Conservation (phyloP, 2,329 filamentous ascomycete genomes). For the Phialophora macrospora region DNA sequence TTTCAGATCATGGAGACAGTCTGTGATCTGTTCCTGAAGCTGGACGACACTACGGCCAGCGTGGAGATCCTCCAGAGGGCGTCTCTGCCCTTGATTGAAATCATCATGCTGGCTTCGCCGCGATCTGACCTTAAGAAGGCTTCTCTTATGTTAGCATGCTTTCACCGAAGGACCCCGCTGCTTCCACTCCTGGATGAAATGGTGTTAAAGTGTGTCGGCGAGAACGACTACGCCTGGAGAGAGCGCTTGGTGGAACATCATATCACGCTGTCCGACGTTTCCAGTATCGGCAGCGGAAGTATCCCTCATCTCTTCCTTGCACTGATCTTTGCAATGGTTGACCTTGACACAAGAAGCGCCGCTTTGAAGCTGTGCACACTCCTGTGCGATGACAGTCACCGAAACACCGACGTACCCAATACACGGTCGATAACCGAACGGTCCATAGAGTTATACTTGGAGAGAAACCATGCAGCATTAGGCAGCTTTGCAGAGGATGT, state of each 20-base stretch:
- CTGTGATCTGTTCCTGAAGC: constrained; percentile 37
- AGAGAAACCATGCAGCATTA: constrained; percentile 29
- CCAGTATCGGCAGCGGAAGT: constrained; percentile 15
- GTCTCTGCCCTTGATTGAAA: constrained; percentile 30
- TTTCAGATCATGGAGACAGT: constrained; percentile 52
- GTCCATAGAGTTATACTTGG: constrained; percentile 32
- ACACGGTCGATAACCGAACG: constrained; percentile 18
- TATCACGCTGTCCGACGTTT: constrained; percentile 19
- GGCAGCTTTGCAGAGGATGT: constrained; percentile 37
- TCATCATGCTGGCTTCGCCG: constrained; percentile 32
- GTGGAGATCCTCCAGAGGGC: constrained; percentile 23
- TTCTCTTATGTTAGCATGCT: constrained; percentile 34
- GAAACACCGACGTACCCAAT: not conserved
- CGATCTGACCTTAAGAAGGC: constrained; percentile 36
- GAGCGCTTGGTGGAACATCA: constrained; percentile 24
- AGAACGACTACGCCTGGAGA: constrained; percentile 20
- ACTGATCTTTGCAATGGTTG: constrained; percentile 34
- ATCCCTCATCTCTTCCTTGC: constrained; percentile 31
- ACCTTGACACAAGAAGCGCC: constrained; percentile 36
- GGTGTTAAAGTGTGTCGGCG: constrained; percentile 13
- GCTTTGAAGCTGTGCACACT: constrained; percentile 36
- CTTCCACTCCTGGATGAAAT: constrained; percentile 24
- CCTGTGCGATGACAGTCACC: constrained; percentile 26
- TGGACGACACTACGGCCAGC: constrained; percentile 38
- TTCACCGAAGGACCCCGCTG: constrained; percentile 31